phyloP scores from a whole-genome alignment of 805 yeast genomes.

The Suhomyces canberraensis region DNA sequence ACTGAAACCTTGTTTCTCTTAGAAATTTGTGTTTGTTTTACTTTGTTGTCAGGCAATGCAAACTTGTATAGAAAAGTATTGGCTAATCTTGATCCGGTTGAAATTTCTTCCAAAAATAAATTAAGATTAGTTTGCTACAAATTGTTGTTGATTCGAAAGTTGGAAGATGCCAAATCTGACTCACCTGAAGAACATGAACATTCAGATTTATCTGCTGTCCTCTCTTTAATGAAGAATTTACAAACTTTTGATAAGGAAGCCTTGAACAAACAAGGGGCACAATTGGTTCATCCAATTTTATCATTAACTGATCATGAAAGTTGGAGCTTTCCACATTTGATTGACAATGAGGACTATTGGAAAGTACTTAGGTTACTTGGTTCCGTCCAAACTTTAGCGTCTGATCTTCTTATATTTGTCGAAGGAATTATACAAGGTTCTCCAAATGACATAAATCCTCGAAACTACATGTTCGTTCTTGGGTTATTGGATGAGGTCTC shows the following conservation, averaged over 20 bases:
- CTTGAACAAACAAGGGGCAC: conserved; percentile 42
- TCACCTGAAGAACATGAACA: neutral
- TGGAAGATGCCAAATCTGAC: neutral
- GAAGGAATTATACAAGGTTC: conserved; percentile 35
- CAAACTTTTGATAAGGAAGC: conserved; percentile 40
- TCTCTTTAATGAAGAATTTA: conserved; percentile 18
- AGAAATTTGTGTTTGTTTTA: conserved; percentile 41
- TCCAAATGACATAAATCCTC: conserved; percentile 37
- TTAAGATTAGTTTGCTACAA: conserved; percentile 52
- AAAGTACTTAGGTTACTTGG: conserved; percentile 48
- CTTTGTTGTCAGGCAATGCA: conserved; percentile 26
- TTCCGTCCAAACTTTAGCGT: conserved; percentile 41
- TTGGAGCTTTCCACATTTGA: conserved; percentile 38
- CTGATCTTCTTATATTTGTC: conserved; percentile 46
- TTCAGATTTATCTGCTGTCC: conserved; percentile 1
- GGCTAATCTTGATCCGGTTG: conserved; percentile 9
- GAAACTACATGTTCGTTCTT: conserved; percentile 61
- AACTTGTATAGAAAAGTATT: conserved; percentile 17
- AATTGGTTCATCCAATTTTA: conserved; percentile 46
- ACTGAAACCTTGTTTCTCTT: conserved; percentile 46
- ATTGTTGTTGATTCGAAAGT: conserved; percentile 42
- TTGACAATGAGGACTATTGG: conserved; percentile 49
- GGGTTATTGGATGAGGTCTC: conserved; percentile 78
- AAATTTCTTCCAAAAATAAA: conserved; percentile 27
- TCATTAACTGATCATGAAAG: conserved; percentile 44